Conservation (phyloP, 192 early-diverging fungal genomes). For the Gaertneriomyces semiglobifer region DNA sequence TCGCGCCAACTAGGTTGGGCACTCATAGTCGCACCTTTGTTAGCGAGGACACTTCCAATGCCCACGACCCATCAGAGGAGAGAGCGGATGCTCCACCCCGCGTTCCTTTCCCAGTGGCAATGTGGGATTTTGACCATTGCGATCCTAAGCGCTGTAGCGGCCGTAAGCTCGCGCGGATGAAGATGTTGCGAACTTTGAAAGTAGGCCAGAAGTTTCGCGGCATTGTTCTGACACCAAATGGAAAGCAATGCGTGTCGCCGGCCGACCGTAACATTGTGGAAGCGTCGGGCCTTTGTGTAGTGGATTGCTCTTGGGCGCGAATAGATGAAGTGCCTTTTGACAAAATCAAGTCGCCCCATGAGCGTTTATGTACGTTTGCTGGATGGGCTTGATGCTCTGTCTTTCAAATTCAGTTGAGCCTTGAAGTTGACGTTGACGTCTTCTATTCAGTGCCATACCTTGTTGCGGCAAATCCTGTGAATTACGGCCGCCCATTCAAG, state of each 20-base stretch:
- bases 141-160: slow-evolving; percentile 98
- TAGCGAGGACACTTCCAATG: no score
- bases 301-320: slow-evolving; percentile 97
- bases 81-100: background rate
- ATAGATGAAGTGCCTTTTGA: slow-evolving; percentile 92
- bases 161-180: slow-evolving; percentile 77
- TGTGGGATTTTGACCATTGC: slow-evolving; percentile 93
- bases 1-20: no score
- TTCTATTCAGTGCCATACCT: slow-evolving; percentile 76
- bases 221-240: slow-evolving; percentile 77
- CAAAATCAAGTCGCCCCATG: slow-evolving; percentile 76
- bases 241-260: slow-evolving; percentile 80
- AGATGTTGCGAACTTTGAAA: slow-evolving; percentile 74
- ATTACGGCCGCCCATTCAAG: slow-evolving; percentile 94
- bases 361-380: slow-evolving; percentile 68
- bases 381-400: background rate
- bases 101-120: slow-evolving; percentile 24
- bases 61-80: no score
- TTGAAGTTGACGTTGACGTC: background rate
- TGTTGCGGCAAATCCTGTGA: slow-evolving; percentile 94
- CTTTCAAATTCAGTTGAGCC: background rate
- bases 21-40: no score
- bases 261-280: slow-evolving; percentile 76
- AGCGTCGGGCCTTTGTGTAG: slow-evolving; percentile 78
- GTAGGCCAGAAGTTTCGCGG: slow-evolving; percentile 85